Evolutionary conservation across 257 asterid genomes (phyloP).

Genomic region (Cruciata laevipes): DNA sequence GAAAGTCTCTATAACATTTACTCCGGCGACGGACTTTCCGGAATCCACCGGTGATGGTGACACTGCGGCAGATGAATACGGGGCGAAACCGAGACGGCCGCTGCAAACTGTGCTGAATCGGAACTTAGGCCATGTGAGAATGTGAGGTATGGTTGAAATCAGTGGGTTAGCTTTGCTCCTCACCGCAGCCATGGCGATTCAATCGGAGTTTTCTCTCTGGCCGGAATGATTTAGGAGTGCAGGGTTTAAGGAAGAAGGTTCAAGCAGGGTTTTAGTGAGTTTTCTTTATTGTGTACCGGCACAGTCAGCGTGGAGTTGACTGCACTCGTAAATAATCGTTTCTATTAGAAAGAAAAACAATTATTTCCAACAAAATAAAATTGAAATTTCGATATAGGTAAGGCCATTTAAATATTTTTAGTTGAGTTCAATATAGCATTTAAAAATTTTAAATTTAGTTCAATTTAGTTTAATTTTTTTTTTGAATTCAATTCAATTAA

Average conservation of each 20-base stretch:
- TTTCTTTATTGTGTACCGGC: background rate
- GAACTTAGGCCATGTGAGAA: constrained; percentile 52
- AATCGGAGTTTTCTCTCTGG: constrained; percentile 19
- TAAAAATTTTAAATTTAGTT: no score
- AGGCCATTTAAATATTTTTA: no score
- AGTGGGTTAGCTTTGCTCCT: constrained; percentile 54
- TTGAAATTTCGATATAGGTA: no score
- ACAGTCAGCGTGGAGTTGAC: background rate
- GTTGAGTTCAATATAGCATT: no score
- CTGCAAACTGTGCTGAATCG: constrained; percentile 54
- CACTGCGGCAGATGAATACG: constrained; percentile 19
- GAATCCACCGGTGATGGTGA: constrained; percentile 34
- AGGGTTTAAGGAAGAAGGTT: constrained; percentile 10
- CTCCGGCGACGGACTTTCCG: constrained; percentile 37
- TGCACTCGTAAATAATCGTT: no score
- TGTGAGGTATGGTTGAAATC: constrained; percentile 42
- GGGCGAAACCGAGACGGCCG: constrained; percentile 49
- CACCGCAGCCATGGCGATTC: constrained; percentile 50
- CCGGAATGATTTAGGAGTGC: background rate
- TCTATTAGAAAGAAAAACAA: no score
- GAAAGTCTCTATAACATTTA: constrained; percentile 64
- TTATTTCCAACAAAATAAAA: no score
- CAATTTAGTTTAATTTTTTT: no score
- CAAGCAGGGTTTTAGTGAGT: constrained; percentile 2
- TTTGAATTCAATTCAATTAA: no score